Evolutionary conservation across 805 yeast species (phyloP).

Genomic region (Metschnikowia drakensbergensis): DNA sequence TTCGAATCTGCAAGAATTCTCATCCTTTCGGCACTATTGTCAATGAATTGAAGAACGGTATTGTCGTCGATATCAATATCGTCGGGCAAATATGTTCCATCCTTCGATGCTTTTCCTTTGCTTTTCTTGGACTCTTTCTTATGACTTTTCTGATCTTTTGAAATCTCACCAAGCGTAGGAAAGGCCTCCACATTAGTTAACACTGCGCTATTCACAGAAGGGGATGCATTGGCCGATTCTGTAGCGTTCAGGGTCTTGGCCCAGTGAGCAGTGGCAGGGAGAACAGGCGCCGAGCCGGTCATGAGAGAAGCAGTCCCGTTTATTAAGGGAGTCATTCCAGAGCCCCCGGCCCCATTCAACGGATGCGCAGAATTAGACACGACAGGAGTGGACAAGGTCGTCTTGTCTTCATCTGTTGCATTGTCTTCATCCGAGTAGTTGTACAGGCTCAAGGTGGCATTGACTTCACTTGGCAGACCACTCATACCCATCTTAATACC

Average conservation of each 20-base stretch:
- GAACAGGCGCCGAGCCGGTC: conserved; percentile 35
- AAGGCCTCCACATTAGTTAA: conserved; percentile 51
- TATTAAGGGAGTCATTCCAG: conserved; percentile 3
- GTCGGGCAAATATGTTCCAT: conserved; percentile 38
- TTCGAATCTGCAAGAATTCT: conserved; percentile 33
- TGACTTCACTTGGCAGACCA: conserved; percentile 23
- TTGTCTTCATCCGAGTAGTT: conserved; percentile 14
- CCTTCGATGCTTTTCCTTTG: conserved; percentile 31
- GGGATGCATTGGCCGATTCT: conserved; percentile 32
- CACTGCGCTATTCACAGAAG: conserved; percentile 33
- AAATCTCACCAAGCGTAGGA: conserved; percentile 54
- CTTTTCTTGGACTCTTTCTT: conserved; percentile 28
- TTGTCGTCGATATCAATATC: conserved; percentile 48
- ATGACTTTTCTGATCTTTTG: conserved; percentile 34
- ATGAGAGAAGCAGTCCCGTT: conserved; percentile 9
- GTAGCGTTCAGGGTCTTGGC: conserved; percentile 24
- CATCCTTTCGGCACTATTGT: conserved; percentile 43
- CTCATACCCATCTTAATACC: conserved; percentile 55
- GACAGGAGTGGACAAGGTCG: not conserved
- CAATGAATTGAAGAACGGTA: conserved; percentile 45
- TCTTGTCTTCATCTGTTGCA: conserved; percentile 11
- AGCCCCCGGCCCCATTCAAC: conserved; percentile 2
- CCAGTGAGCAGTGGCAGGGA: conserved; percentile 53
- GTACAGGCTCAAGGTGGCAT: conserved; percentile 12
- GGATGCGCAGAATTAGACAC: conserved; percentile 3